Evolutionary conservation across 23 red algal species (phyloP).

Genomic region (Gracilaria vermiculophylla): DNA sequence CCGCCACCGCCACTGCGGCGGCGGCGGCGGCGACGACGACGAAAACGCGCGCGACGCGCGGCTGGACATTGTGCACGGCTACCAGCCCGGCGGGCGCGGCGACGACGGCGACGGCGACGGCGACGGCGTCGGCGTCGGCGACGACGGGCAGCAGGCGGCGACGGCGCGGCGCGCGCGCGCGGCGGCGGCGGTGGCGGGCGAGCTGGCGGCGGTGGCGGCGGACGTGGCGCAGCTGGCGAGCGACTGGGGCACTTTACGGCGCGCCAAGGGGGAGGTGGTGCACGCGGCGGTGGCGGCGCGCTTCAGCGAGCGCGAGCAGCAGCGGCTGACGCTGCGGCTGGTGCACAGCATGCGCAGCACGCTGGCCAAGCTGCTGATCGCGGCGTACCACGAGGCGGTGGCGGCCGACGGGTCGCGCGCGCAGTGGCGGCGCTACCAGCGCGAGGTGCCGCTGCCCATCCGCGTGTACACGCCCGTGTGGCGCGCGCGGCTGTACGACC

Average conservation of each 20-base stretch:
- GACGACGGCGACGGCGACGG: too few relatives aligned
- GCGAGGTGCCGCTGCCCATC: constrained; percentile 60
- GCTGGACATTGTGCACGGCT: too few relatives aligned
- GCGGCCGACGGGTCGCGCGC: constrained; percentile 5
- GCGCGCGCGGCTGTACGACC: constrained; percentile 50
- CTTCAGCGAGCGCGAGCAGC: constrained; percentile 33
- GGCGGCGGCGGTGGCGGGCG: background rate
- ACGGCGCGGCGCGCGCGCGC: background rate
- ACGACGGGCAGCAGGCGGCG: background rate
- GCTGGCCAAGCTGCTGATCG: constrained; percentile 59
- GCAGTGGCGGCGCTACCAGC: constrained; percentile 45
- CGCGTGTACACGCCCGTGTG: constrained; percentile 64
- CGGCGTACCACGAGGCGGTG: constrained; percentile 50
- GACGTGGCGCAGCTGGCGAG: constrained; percentile 16
- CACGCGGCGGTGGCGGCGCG: constrained; percentile 28
- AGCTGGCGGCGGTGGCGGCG: background rate
- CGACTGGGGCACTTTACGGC: constrained; percentile 19
- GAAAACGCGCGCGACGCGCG: too few relatives aligned
- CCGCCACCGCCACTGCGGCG: too few relatives aligned
- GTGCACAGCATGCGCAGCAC: constrained; percentile 38
- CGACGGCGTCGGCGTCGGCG: too few relatives aligned
- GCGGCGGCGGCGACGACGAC: too few relatives aligned
- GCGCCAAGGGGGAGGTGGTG: constrained; percentile 28
- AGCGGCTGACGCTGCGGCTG: constrained; percentile 17
- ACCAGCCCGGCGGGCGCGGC: too few relatives aligned